Evolutionary conservation across 441 rosid genomes (phyloP), one percentile per base, ranked within the genome.

Genomic region (Manihot esculenta): DNA sequence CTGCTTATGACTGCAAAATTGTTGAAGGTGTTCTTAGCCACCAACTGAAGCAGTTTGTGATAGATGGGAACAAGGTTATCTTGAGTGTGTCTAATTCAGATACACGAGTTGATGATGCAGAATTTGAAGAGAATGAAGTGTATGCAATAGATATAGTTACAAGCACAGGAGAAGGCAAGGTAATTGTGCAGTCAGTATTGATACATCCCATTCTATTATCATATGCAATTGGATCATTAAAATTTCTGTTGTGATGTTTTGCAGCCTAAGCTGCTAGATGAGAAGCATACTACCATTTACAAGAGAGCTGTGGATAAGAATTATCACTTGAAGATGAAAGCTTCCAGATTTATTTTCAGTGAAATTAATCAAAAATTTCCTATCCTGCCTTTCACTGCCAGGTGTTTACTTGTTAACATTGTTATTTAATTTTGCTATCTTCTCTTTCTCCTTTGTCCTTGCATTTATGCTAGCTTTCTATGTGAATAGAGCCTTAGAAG

Each of bases 11-110:
- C 78, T 94, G 99, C 87, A 94, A 91, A 78, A 89, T 94, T 77
- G 98, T 90, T 56, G 99, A 94, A 76, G 99, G 98, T n/a, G 98
- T 94, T 71, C 93, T 92, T 41, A 88, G 97, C 69, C 99, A 94
- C 77, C 98, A 92, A 74, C 77, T 94, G 81, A 92, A 90, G 85
- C 94, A 92, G 76, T 86, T 83, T 73, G 84, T 88, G 72, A 92
- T 92, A 18, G 98, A 94, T 79, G 99, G 98, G 50, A 86, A 81
- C 83, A 94, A 94, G 82, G 93, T 84, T 62, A 65, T 94, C 54
- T 56, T 94, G 17, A 89, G 89, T 27, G 89, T 83, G 54, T 66
- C 93, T 50, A 88, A 72, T 77, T 90, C 99, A 21, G 99, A 95
- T 1, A 85, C 97, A 26, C 86, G 86, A 79, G 98, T 93, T 62